Evolutionary conservation across 225 moss, liverwort and hornwort genomes (phyloP), one percentile per base, ranked within the genome.

Genomic region (Sphagnum tenellum): DNA sequence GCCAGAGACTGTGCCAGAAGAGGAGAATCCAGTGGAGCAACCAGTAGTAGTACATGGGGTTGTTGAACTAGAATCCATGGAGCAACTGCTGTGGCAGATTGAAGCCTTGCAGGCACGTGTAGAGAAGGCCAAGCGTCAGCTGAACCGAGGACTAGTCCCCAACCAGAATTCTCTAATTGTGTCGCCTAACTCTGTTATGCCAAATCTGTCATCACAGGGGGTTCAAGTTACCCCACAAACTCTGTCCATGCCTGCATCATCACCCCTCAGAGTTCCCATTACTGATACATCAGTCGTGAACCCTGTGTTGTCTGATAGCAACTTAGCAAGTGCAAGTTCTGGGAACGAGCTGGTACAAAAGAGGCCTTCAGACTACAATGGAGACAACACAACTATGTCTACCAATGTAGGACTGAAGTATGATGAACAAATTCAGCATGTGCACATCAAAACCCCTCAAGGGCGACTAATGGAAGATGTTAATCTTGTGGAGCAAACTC

Each of bases 361-460:
- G 62, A 86, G 75, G 68, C 76, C 92, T 64, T 78, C 92, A 68
- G 95, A 96, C 75, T 96, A 87, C 67, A 92, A 96, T 74, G 92
- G 92, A 64, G 88, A 88, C 67, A 92, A 96, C 64, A 89, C 92
- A 82, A 89, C 92, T 45, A 96, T 96, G 92, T 86, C 95, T 61
- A 88, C 83, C 55, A 83, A 82, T 73, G 92, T 89, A 57, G 95
- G 95, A 64, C 79, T 79, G 7, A 87, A 86, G 65, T 92, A 82
- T 82, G 88, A 88, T 61, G 95, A 89, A 65, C 89, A 86, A 66
- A 79, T 96, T n/a, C 88, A 89, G 66, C 95, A 89, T 76, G 89
- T 89, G 63, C 84, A 92, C 72, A 96, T 96, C 56, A 89, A 88
- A 80, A 92, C 88, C 60, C 95, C 95, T 48, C 79, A 82, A 63